Evolutionary conservation across 1,284 basidiomycete species (phyloP).

Genomic region (Coniophora puteana): DNA sequence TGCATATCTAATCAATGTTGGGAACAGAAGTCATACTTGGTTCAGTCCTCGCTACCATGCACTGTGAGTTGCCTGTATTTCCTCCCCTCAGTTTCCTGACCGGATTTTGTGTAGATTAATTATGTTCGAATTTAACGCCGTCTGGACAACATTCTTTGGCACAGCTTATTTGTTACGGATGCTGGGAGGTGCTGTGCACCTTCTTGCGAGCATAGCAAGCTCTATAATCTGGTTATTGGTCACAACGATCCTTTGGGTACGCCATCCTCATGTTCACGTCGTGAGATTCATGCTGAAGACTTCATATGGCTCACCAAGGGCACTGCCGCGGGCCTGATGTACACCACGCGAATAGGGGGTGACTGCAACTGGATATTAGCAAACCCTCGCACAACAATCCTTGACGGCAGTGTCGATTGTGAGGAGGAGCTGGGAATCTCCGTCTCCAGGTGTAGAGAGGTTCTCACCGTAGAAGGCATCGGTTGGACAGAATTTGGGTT

Average conservation of each 20-base stretch:
- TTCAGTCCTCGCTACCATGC: slow-evolving; percentile 59
- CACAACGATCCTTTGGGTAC: slow-evolving; percentile 64
- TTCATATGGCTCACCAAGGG: slow-evolving; percentile 39
- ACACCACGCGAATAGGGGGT: slow-evolving; percentile 52
- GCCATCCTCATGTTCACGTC: slow-evolving; percentile 13
- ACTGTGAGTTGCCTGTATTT: slow-evolving; percentile 43
- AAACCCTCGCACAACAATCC: too few species aligned
- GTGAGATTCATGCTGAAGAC: slow-evolving; percentile 1
- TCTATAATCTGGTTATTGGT: slow-evolving; percentile 70
- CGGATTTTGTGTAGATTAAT: slow-evolving; percentile 40
- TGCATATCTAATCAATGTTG: slow-evolving; percentile 63
- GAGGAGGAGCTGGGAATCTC: slow-evolving; percentile 21
- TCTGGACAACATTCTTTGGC: slow-evolving; percentile 69
- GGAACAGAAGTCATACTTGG: slow-evolving; percentile 58
- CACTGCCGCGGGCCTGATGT: slow-evolving; percentile 60
- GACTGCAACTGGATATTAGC: slow-evolving; percentile 50
- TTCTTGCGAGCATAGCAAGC: slow-evolving; percentile 69
- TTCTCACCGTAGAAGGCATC: slow-evolving; percentile 65
- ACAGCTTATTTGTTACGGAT: slow-evolving; percentile 68
- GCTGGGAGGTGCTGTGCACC: slow-evolving; percentile 56
- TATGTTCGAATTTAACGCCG: slow-evolving; percentile 62
- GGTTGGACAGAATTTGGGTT: slow-evolving; percentile 75
- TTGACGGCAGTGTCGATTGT: too few species aligned
- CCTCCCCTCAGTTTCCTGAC: slow-evolving; percentile 12
- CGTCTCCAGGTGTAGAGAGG: slow-evolving; percentile 57